Conservation (phyloP, 2,329 filamentous ascomycete genomes). For the Alternaria novae-zelandiae region DNA sequence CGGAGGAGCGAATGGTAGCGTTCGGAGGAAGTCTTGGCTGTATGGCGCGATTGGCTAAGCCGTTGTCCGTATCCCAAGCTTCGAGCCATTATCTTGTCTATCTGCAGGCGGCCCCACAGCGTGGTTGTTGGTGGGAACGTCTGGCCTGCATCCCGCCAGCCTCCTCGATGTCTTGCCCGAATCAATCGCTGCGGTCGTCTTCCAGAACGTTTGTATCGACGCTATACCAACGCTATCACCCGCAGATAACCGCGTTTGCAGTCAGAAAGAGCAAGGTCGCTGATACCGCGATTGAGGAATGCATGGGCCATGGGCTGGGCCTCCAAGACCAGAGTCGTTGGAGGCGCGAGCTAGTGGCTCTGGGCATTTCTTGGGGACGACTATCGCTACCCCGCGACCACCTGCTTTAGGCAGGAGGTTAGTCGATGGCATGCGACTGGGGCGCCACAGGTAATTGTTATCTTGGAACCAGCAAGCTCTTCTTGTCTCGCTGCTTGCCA, state of each 20-base stretch:
- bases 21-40: neutral
- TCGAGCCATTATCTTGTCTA: conserved; percentile 10
- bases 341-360: conserved; percentile 8
- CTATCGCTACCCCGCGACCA: neutral
- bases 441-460: conserved; percentile 17
- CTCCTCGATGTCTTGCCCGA: neutral
- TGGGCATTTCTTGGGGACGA: conserved; percentile 10
- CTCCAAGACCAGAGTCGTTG: conserved; percentile 4
- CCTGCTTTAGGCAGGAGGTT: conserved; percentile 17
- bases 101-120: conserved; percentile 4
- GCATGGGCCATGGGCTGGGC: neutral
- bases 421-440: conserved; percentile 3
- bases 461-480: conserved; percentile 20
- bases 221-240: neutral
- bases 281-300: neutral
- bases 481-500: conserved; percentile 16
- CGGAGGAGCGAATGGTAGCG: conserved; percentile 3
- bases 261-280: neutral
- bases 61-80: conserved; percentile 6
- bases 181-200: neutral
- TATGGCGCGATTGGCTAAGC: conserved; percentile 6
- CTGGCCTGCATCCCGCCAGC: neutral
- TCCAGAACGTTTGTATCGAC: neutral
- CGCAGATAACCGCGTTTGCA: conserved; percentile 7
- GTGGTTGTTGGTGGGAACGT: conserved; percentile 2